Conservation (phyloP, 2,329 filamentous ascomycete genomes). For the Colletotrichum tamarilloi region DNA sequence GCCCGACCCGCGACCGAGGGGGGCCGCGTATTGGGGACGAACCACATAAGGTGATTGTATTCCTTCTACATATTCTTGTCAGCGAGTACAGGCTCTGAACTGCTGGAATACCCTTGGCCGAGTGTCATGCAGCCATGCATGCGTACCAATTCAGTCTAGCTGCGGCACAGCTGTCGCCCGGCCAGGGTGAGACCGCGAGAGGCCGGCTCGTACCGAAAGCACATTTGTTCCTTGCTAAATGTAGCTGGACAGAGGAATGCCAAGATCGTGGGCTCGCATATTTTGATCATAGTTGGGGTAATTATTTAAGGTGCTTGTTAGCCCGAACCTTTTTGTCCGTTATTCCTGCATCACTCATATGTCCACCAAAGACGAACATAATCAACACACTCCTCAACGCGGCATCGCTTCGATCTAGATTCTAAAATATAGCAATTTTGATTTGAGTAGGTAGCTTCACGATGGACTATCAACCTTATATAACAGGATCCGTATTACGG, state of each 20-base stretch:
- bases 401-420: background rate
- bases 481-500: background rate
- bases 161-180: constrained; percentile 24
- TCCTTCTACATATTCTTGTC: background rate
- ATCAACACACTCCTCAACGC: background rate
- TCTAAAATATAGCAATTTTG: background rate
- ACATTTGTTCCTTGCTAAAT: background rate
- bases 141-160: background rate
- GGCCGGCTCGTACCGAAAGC: background rate
- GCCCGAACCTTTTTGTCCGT: background rate
- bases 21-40: background rate
- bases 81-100: background rate
- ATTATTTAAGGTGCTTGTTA: background rate
- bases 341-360: background rate
- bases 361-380: background rate
- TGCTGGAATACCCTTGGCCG: background rate
- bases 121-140: background rate
- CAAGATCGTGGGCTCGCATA: background rate
- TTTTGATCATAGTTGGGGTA: background rate
- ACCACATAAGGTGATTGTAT: background rate
- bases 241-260: background rate
- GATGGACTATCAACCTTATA: background rate
- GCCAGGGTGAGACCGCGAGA: constrained; percentile 3
- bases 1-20: too few relatives aligned
- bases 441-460: background rate